A percentile compares a stretch with the other conserved stretches of the same genome.
These are phyloP conservation scores for Lipomyces anomalus DNA, from an alignment of 805 yeast species.

Conservation along the genomic window DNA sequence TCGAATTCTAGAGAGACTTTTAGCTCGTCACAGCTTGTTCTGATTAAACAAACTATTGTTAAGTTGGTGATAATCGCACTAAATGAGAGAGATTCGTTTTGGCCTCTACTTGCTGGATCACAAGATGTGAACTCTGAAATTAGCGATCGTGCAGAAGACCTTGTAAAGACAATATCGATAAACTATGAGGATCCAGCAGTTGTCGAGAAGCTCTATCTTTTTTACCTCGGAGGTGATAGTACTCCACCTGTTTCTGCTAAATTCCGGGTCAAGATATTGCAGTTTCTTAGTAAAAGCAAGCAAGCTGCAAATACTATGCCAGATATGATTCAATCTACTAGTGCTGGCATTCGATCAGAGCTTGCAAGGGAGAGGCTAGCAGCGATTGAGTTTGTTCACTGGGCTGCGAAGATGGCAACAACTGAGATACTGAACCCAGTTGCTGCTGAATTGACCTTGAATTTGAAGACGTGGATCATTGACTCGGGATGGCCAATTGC, in stretches of 20 bases:
- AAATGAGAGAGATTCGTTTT: constrained; percentile 35
- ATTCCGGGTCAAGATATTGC: constrained; percentile 36
- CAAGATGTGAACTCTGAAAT: constrained; percentile 53
- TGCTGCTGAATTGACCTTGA: constrained; percentile 16
- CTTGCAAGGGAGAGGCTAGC: constrained; percentile 48
- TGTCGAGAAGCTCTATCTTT: constrained; percentile 40
- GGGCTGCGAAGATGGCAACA: constrained; percentile 42
- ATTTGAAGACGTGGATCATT: constrained; percentile 23
- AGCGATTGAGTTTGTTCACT: constrained; percentile 58
- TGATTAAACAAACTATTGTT: constrained; percentile 40
- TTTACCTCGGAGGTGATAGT: constrained; percentile 48
- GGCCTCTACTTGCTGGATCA: constrained; percentile 58
- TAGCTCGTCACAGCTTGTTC: constrained; percentile 43
- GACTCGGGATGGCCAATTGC: constrained; percentile 33
- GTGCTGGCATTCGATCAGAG: constrained; percentile 51
- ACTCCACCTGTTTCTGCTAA: constrained; percentile 51
- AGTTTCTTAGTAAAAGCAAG: constrained; percentile 47
- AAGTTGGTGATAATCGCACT: constrained; percentile 42
- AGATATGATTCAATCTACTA: constrained; percentile 45
- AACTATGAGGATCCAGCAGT: constrained; percentile 48
- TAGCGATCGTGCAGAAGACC: constrained; percentile 49
- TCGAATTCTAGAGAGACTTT: constrained; percentile 61
- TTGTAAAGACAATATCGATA: constrained; percentile 45
- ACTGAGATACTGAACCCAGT: constrained; percentile 25
- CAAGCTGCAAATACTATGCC: constrained; percentile 44